Evolutionary conservation across 2,329 filamentous ascomycete genomes (phyloP).

Genomic region (Aspergillus felis): DNA sequence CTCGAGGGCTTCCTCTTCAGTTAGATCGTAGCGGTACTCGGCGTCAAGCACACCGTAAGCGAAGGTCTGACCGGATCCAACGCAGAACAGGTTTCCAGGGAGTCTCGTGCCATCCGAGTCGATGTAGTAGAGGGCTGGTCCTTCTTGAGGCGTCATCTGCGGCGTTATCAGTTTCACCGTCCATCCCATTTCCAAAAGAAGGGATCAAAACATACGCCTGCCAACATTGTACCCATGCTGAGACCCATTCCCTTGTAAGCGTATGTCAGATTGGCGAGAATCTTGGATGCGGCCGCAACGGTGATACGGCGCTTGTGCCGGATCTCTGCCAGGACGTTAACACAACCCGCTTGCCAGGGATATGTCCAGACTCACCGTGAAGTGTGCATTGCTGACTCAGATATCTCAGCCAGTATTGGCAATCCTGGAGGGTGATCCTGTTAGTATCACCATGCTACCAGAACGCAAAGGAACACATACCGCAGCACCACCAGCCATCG

Average conservation of each 20-base stretch:
- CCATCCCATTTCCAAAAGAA: background rate
- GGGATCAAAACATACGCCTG: conserved; percentile 80
- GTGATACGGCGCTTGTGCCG: conserved; percentile 98
- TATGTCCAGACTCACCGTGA: conserved; percentile 54
- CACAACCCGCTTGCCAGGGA: background rate
- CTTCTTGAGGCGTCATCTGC: conserved; percentile 67
- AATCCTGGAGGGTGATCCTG: conserved; percentile 59
- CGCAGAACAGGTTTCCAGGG: conserved; percentile 93
- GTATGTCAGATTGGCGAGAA: conserved; percentile 97
- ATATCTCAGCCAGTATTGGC: conserved; percentile 99
- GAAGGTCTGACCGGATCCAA: conserved; percentile 96
- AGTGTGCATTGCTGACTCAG: conserved; percentile 98
- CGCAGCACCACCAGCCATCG: conserved; percentile 97
- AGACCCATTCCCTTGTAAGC: conserved; percentile 98
- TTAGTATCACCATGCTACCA: conserved; percentile 8
- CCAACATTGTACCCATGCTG: conserved; percentile 99
- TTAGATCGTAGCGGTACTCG: conserved; percentile 87
- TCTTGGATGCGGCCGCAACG: conserved; percentile 95
- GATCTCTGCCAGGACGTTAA: conserved; percentile 55
- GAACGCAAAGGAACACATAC: conserved; percentile 43
- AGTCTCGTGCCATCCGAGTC: conserved; percentile 94
- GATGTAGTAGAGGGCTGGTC: conserved; percentile 97
- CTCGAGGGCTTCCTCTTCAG: conserved; percentile 82
- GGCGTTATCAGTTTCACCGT: background rate
- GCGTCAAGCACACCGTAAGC: conserved; percentile 97